Evolutionary conservation across 441 rosid species (phyloP), one percentile per base, ranked within the genome.

Genomic region (Euphorbia celastroides): DNA sequence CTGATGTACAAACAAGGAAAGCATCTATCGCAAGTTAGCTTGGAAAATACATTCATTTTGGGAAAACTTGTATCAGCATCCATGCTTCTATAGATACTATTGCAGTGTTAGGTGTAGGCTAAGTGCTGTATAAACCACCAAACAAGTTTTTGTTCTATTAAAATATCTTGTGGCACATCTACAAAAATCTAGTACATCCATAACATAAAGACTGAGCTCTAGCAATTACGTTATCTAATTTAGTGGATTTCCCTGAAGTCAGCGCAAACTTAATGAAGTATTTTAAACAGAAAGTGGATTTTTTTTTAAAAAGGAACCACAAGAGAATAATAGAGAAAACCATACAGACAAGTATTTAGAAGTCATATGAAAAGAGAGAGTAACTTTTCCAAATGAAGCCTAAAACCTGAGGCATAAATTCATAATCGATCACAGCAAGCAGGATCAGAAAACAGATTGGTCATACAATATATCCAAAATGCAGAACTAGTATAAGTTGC

Each of bases 11-110:
- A 46, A 30, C 25, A 44, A 48, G 62, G 46, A 25, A 55, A 32
- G 41, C 38, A 42, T 20, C n/a, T 9, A 3, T 56, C 55, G n/a
- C 63, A 57, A 60, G 60, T 36, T 26, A 44, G 61, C 52, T 28
- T 54, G 44, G 28, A 52, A 68, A 27, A 28, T 32, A 32, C 68
- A 66, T 57, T 17, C 20, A 17, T 17, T 2, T 54, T 5, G 52
- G 65, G 9, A 75, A 62, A 44, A 64, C 68, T 58, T 72, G 67
- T 46, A 36, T 30, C 50, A 16, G 41, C 65, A 74, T 46, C 66
- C 57, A 71, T 46, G 16, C 56, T 44, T 64, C 62, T 54, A 57
- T 68, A 68, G 27, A 64, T 71, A 19, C 58, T 56, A 31, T 69
- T 69, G 72, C 64, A 46, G 52, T n/a, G 30, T 59, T 36, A 57